These are phyloP conservation scores for Trichoderma simmonsii DNA, from an alignment of 2,329 filamentous ascomycete genomes.

Conservation along the genomic window DNA sequence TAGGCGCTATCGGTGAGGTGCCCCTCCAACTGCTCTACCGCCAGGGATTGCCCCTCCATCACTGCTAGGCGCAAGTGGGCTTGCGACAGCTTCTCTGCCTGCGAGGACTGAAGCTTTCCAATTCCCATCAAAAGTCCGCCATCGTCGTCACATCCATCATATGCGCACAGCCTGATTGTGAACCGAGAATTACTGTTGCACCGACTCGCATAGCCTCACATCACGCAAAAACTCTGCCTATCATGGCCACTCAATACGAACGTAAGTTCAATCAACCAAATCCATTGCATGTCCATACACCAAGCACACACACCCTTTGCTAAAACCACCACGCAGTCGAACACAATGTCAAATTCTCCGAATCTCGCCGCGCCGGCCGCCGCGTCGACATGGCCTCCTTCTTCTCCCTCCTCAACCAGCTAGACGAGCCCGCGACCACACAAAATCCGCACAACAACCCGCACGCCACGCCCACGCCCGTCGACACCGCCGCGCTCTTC, in stretches of 20 bases:
- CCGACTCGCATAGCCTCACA: not conserved
- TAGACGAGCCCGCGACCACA: constrained; percentile 39
- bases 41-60: not conserved
- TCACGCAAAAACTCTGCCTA: constrained; percentile 19
- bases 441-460: constrained; percentile 47
- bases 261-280: constrained; percentile 35
- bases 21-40: not conserved
- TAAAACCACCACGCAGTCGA: constrained; percentile 48
- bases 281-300: too few relatives aligned
- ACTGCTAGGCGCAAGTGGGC: not conserved
- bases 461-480: constrained; percentile 58
- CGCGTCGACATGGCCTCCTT: constrained; percentile 64
- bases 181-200: not conserved
- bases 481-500: constrained; percentile 56
- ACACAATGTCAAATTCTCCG: constrained; percentile 55
- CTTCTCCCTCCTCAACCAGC: constrained; percentile 54
- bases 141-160: not conserved
- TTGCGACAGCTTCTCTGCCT: constrained; percentile 21
- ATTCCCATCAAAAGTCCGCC: not conserved
- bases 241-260: constrained; percentile 58
- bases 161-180: not conserved
- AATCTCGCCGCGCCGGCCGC: constrained; percentile 43
- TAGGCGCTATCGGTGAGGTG: not conserved
- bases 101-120: not conserved
- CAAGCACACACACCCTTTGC: too few relatives aligned